Evolutionary conservation across 345 rosid species (phyloP), one percentile per base, ranked within the genome.

Genomic region (Aquilaria sinensis): DNA sequence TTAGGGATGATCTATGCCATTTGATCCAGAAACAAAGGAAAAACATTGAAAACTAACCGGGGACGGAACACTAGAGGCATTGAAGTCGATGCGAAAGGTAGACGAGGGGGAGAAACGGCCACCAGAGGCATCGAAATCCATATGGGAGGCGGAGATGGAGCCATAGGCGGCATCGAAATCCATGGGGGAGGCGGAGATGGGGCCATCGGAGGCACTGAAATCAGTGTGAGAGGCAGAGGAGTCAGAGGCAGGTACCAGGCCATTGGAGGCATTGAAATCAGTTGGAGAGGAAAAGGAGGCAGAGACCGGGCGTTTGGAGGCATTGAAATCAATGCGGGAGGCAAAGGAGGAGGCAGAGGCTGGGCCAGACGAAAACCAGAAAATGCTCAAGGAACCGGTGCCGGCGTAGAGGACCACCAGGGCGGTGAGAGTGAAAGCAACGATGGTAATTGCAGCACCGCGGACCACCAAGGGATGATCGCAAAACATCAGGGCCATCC

Each of bases 321-420:
- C 46, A 67, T 51, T 0, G 62, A 63, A 6, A 53, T 47, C 74
- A 31, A 71, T 71, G 50, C 54, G 80, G 67, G 57, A 8, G 65
- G 63, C 60, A 55, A 60, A 62, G 5, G 41, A 29, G 16, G 64
- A 48, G 33, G 23, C 23, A 23, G 23, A 23, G 23, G 23, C 23
- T 23, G 70, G 37, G 11, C 32, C 16, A 31, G 65, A 57, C 23
- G 78, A 70, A 57, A 29, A 43, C 2, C 57, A n/a, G 58, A 60
- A 56, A 69, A 33, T 59, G 29, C 70, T 48, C 31, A 67, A 67
- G n/a, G 72, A 80, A 59, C 58, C 70, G 13, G 57, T 41, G 48
- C 58, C 66, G 31, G 67, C 60, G 63, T 73, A 72, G 60, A 80
- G 58, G 43, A 77, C 47, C 23, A 23, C 23, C 65, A 77, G 66